Percentiles rank a stretch among this genome's conserved stretches.
phyloP scores from a whole-genome alignment of 768 basidiomycete species.

The Myochromella boudieri region DNA sequence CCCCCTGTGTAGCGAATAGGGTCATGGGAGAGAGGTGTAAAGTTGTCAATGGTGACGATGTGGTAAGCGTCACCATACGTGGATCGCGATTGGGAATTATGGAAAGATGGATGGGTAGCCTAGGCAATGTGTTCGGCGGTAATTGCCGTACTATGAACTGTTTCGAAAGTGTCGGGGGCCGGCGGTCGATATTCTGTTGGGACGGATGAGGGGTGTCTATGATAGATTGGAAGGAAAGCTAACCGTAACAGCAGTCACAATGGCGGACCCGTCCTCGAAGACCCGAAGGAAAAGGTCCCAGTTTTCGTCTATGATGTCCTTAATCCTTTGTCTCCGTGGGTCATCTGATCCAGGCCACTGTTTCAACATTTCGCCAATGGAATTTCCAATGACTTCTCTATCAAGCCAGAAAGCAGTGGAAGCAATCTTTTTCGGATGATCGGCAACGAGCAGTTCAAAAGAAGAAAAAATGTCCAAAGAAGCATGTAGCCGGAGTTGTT shows the following conservation, averaged over 20 bases:
- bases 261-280: conserved; percentile 68
- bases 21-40: conserved; percentile 56
- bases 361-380: conserved; percentile 42
- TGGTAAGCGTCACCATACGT: conserved; percentile 54
- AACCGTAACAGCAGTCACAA: conserved; percentile 73
- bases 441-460: no score
- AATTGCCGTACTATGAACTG: conserved; percentile 75
- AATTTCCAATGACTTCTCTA: conserved; percentile 52
- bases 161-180: conserved; percentile 80
- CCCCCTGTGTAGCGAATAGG: conserved; percentile 62
- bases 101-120: conserved; percentile 50
- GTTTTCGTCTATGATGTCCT: conserved; percentile 66
- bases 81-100: conserved; percentile 49
- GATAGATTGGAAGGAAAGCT: conserved; percentile 27
- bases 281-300: conserved; percentile 83
- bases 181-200: conserved; percentile 80
- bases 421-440: conserved; percentile 37
- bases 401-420: conserved; percentile 68
- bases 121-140: conserved; percentile 45
- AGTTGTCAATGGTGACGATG: conserved; percentile 64
- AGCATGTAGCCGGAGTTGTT: conserved; percentile 81
- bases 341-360: conserved; percentile 39
- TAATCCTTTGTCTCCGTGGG: conserved; percentile 44
- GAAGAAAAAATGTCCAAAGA: conserved; percentile 73
- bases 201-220: neutral